Evolutionary conservation across 2,329 filamentous ascomycete genomes (phyloP).

Genomic region (Aurifilum marmelostoma): DNA sequence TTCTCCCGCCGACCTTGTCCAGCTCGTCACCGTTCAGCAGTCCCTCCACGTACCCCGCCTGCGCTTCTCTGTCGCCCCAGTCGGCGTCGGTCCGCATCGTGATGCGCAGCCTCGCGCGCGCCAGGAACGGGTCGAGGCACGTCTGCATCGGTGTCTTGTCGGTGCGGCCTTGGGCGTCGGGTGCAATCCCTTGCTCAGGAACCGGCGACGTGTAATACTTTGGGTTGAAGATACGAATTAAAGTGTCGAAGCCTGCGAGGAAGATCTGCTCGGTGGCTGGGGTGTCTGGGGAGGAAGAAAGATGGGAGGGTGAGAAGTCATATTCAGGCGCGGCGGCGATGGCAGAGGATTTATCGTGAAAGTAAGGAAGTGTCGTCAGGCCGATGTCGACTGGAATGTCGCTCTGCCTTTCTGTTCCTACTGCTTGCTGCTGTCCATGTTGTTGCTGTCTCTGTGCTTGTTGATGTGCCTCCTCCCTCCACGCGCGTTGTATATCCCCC

Average conservation of each 20-base stretch:
- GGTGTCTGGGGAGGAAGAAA: background rate
- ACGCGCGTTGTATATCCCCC: conserved; percentile 49
- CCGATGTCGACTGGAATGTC: conserved; percentile 62
- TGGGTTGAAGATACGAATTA: conserved; percentile 71
- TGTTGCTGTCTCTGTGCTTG: background rate
- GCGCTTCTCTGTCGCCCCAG: conserved; percentile 61
- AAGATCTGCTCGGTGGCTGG: conserved; percentile 60
- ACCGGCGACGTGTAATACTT: conserved; percentile 65
- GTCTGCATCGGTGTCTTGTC: conserved; percentile 49
- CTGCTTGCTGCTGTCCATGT: background rate
- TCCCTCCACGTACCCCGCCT: conserved; percentile 56
- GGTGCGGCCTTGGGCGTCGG: background rate
- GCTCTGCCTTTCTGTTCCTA: background rate
- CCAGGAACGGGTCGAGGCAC: conserved; percentile 66
- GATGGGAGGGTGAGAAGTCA: conserved; percentile 7
- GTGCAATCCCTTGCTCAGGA: background rate
- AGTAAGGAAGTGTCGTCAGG: conserved; percentile 73
- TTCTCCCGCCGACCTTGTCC: conserved; percentile 56
- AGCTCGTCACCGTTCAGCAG: conserved; percentile 51
- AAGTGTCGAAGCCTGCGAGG: conserved; percentile 75
- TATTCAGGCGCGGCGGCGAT: conserved; percentile 55
- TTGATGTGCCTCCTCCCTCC: conserved; percentile 16
- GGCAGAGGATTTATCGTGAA: conserved; percentile 69
- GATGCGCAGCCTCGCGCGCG: conserved; percentile 63
- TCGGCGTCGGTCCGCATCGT: conserved; percentile 64